Conservation (phyloP, 2,329 filamentous ascomycete genomes). For the Cladosporium sp. region DNA sequence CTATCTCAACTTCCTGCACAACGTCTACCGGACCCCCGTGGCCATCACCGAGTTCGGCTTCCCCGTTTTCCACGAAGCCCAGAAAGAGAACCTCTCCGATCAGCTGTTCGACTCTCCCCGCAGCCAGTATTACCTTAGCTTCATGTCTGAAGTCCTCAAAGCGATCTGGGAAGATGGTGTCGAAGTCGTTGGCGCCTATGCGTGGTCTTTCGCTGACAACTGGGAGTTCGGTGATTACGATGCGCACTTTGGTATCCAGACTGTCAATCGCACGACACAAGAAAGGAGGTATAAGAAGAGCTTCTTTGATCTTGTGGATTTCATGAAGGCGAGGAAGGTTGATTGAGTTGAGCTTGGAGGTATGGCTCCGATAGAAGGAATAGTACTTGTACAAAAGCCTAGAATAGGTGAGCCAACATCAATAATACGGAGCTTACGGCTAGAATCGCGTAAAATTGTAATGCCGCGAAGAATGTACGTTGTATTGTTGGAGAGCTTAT, state of each 20-base stretch:
- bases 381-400: no score
- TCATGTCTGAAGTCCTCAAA: slow-evolving; percentile 31
- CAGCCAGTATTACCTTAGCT: slow-evolving; percentile 53
- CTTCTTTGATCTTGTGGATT: slow-evolving; percentile 34
- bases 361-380: no score
- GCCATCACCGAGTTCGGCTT: slow-evolving; percentile 35
- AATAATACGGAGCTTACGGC: no score
- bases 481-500: no score
- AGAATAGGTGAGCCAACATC: no score
- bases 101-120: slow-evolving; percentile 53
- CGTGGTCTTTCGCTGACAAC: slow-evolving; percentile 34
- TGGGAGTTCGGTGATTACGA: slow-evolving; percentile 47
- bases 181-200: slow-evolving; percentile 30
- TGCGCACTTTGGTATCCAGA: slow-evolving; percentile 54
- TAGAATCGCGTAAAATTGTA: no score
- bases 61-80: slow-evolving; percentile 44
- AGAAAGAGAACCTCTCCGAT: slow-evolving; percentile 39
- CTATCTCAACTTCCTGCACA: slow-evolving; percentile 56
- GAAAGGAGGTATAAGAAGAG: slow-evolving; percentile 34
- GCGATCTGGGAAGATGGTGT: slow-evolving; percentile 30
- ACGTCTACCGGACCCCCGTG: slow-evolving; percentile 50
- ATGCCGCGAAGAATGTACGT: no score
- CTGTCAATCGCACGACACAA: slow-evolving; percentile 34
- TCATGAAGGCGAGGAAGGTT: slow-evolving; percentile 15
- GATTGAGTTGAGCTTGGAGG: neutral